These are phyloP conservation scores for Kluyveromyces starmeri DNA, from an alignment of 805 yeast genomes.

Conservation along the genomic window DNA sequence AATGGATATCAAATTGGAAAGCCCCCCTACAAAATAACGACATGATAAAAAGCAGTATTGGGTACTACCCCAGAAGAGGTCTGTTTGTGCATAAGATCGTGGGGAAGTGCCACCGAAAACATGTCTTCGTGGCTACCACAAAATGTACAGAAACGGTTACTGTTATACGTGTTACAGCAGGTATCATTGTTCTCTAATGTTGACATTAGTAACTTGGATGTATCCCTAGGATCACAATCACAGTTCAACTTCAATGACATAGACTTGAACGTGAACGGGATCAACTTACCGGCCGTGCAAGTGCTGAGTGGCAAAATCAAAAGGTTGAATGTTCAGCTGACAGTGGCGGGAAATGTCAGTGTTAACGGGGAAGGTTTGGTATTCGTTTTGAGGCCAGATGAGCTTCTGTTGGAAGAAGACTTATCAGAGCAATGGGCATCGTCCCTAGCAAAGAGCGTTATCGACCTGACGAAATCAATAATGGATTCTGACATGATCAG, in stretches of 20 bases:
- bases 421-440: constrained; percentile 27
- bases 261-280: constrained; percentile 60
- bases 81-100: too few relatives aligned
- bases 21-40: too few relatives aligned
- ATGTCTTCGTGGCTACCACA: constrained; percentile 66
- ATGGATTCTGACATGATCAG: constrained; percentile 17
- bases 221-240: constrained; percentile 55
- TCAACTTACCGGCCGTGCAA: constrained; percentile 54
- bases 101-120: too few relatives aligned
- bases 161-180: constrained; percentile 73
- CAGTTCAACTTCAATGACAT: constrained; percentile 50
- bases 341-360: constrained; percentile 62
- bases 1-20: too few relatives aligned
- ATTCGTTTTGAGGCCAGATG: constrained; percentile 25
- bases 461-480: constrained; percentile 54
- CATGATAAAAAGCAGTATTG: too few relatives aligned
- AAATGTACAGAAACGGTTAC: constrained; percentile 71
- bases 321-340: constrained; percentile 47
- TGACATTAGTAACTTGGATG: constrained; percentile 73
- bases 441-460: constrained; percentile 63
- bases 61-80: too few relatives aligned
- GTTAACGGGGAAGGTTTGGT: constrained; percentile 50
- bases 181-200: constrained; percentile 73
- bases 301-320: constrained; percentile 54
- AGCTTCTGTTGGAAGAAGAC: constrained; percentile 21